phyloP scores from a whole-genome alignment of 176 grass and related monocot genomes.

The Triticum urartu region DNA sequence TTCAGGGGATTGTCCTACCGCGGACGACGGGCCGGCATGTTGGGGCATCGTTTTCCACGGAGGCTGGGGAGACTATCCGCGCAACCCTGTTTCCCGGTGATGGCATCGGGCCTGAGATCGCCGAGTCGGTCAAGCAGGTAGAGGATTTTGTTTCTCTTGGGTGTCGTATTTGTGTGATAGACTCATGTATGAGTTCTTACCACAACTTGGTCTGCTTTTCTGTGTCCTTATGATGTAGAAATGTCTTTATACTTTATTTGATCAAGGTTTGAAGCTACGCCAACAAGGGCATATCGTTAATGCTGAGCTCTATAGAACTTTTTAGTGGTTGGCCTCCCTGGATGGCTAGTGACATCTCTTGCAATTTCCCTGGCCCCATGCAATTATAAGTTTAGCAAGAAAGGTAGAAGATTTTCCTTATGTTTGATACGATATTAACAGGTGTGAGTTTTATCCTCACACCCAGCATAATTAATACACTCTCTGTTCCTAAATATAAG shows the following conservation, averaged over 20 bases:
- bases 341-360: background rate
- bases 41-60: constrained; percentile 40
- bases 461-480: background rate
- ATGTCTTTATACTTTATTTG: background rate
- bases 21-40: constrained; percentile 30
- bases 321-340: background rate
- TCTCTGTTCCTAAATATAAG: too few relatives aligned
- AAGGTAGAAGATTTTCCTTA: background rate
- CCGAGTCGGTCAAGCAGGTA: constrained; percentile 89
- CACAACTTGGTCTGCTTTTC: background rate
- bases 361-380: background rate
- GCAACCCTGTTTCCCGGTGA: constrained; percentile 95
- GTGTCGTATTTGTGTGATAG: background rate
- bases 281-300: background rate
- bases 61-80: constrained; percentile 42
- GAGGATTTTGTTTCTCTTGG: background rate
- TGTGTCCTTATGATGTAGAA: background rate
- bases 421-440: background rate
- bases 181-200: background rate
- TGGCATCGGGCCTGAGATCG: constrained; percentile 95
- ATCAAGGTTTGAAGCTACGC: background rate
- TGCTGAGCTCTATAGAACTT: background rate
- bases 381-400: background rate
- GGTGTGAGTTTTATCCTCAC: background rate
- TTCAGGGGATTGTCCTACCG: constrained; percentile 49